phyloP scores from a whole-genome alignment of 2,329 filamentous ascomycete genomes.

The Hypoxylon sp. region DNA sequence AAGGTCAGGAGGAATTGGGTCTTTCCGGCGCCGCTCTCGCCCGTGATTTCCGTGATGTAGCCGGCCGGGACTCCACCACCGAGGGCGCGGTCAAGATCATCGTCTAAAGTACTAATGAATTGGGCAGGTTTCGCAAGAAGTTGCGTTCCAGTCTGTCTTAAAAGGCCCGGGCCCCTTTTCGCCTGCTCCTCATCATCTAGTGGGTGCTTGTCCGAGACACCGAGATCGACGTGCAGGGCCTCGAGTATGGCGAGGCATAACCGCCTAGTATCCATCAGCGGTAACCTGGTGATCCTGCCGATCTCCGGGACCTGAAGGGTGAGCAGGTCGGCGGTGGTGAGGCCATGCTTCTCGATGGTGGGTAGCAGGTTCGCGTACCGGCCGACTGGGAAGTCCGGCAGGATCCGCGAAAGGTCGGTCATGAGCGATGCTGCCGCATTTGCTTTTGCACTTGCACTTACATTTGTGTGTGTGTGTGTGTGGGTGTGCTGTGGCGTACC shows the following conservation, averaged over 20 bases:
- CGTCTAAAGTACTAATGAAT: slow-evolving; percentile 85
- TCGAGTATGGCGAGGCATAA: slow-evolving; percentile 77
- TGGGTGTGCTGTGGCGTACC: slow-evolving; percentile 2
- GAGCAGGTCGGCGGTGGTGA: slow-evolving; percentile 88
- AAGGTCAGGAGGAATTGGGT: slow-evolving; percentile 92
- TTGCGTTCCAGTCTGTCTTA: slow-evolving; percentile 57
- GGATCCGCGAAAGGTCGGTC: slow-evolving; percentile 87
- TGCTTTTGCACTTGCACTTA: slow-evolving; percentile 14
- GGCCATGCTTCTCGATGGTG: slow-evolving; percentile 80
- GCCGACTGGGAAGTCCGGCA: slow-evolving; percentile 82
- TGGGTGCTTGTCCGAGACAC: slow-evolving; percentile 49
- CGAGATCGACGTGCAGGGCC: slow-evolving; percentile 76
- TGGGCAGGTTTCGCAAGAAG: slow-evolving; percentile 61
- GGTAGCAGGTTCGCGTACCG: slow-evolving; percentile 82
- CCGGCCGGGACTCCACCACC: slow-evolving; percentile 86
- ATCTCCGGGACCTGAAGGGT: slow-evolving; percentile 86
- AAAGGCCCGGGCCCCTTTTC: slow-evolving; percentile 10
- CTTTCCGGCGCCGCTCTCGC: slow-evolving; percentile 95
- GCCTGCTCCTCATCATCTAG: not conserved
- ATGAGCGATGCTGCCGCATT: slow-evolving; percentile 65
- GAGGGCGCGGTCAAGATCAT: slow-evolving; percentile 76
- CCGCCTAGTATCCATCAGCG: slow-evolving; percentile 83
- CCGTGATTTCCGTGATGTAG: slow-evolving; percentile 89
- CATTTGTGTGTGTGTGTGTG: slow-evolving; percentile 2
- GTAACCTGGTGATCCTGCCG: slow-evolving; percentile 86